Conservation (phyloP, 805 yeast genomes). For the Ogataea ramenticola region DNA sequence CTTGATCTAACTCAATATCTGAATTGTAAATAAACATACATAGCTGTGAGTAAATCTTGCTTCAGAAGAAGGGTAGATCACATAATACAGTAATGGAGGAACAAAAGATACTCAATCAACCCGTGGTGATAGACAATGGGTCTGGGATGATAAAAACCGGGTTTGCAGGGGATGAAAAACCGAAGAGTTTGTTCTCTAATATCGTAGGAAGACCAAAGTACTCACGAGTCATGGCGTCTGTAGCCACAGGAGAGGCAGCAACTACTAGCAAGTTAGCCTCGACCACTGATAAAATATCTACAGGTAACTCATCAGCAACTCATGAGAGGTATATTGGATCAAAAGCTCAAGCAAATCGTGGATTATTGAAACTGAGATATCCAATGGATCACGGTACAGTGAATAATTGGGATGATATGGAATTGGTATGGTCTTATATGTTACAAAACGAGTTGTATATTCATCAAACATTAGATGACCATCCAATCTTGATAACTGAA, state of each 20-base stretch:
- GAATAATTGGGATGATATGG: constrained; percentile 82
- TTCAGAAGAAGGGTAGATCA: no score
- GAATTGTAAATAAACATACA: neutral
- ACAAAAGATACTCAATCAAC: constrained; percentile 47
- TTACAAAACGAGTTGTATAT: constrained; percentile 51
- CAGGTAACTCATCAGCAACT: neutral
- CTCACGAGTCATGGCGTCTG: constrained; percentile 64
- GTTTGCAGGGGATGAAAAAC: constrained; percentile 86
- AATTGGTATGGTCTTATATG: constrained; percentile 66
- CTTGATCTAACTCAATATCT: no score
- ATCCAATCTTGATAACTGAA: constrained; percentile 82
- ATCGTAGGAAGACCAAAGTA: constrained; percentile 80
- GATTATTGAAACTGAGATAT: constrained; percentile 60
- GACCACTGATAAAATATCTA: neutral
- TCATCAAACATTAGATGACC: constrained; percentile 55
- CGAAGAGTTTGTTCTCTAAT: constrained; percentile 56
- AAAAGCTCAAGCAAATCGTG: constrained; percentile 68
- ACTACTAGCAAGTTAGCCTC: neutral
- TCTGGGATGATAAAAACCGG: constrained; percentile 84
- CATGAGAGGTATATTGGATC: constrained; percentile 65
- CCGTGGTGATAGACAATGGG: constrained; percentile 77
- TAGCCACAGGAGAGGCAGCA: constrained; percentile 34
- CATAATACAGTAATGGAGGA: constrained; percentile 4
- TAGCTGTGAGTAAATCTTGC: neutral
- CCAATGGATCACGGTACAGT: constrained; percentile 81